phyloP scores from a whole-genome alignment of 2,329 filamentous ascomycete genomes.

The Balansia obtecta region DNA sequence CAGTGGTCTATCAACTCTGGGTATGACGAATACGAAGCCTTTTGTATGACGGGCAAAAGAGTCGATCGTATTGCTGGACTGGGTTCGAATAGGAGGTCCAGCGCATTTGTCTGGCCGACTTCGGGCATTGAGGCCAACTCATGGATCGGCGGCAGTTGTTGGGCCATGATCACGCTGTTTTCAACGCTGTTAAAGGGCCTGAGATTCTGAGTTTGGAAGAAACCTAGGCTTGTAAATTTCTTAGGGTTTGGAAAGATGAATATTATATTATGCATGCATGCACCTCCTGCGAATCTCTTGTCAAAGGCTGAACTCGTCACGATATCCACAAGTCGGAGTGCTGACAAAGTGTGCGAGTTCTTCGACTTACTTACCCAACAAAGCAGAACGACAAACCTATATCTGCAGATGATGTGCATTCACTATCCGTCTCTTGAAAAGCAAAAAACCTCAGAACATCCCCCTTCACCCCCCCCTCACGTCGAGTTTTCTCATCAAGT shows the following conservation, averaged over 20 bases:
- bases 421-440: neutral
- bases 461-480: no score
- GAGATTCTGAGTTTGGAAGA: neutral
- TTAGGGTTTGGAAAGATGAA: neutral
- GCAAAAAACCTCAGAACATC: neutral
- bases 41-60: constrained; percentile 52
- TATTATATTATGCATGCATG: no score
- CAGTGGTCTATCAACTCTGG: constrained; percentile 54
- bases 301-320: neutral
- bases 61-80: constrained; percentile 62
- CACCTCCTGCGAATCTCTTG: neutral
- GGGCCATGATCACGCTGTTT: constrained; percentile 10
- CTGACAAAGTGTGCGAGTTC: neutral
- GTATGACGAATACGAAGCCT: constrained; percentile 51
- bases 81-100: constrained; percentile 79
- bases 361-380: no score
- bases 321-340: neutral
- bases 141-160: constrained; percentile 41
- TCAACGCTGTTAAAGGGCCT: neutral
- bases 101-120: constrained; percentile 39
- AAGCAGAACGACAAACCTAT: no score
- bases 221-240: neutral
- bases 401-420: no score
- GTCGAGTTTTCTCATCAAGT: neutral
- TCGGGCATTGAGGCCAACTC: constrained; percentile 44